Evolutionary conservation across 192 early-diverging fungal species (phyloP), one percentile per base, ranked within the genome.

Genomic region (Oehlia diaphana): DNA sequence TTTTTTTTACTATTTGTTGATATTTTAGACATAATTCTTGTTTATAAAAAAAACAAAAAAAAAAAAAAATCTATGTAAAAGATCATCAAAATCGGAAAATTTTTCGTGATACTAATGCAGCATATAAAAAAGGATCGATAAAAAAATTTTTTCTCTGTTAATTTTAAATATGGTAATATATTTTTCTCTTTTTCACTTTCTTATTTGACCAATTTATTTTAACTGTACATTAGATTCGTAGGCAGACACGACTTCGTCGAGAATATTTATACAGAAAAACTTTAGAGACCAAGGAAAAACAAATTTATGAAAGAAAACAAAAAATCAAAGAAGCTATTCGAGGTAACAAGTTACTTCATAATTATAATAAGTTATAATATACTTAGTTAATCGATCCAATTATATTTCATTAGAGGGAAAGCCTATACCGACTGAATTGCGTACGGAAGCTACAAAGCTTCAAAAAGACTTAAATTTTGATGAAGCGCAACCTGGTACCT

Each of bases 241-340:
- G 96, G 86, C 92, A 97, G 73, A 91, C 95, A 39, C 92, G 98
- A 44, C 88, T 94, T 74, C 89, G 98, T 62, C 84, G 96, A 81
- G 98, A 99, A 87, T 99, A 97, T 79, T 90, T 99, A 44, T 98
- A 98, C 91, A 92, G 92, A 84, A 99, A 99, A 88, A 93, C 96
- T 13, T 89, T 98, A 9, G 98, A 99, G 89, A 86, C 92, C 47
- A 95, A 97, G 83, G 96, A 99, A 63, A 89, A 90, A 80, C 91
- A 91, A 79, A 97, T 95, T 70, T 96, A 92, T 82, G 98, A 99
- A 70, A 89, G 93, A 77, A 98, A 98, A 88, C 96, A 97, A 85
- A 84, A 92, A 81, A 90, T 99, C 73, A 96, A 97, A 85, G 93
- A 96, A 58, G 96, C 98, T 2, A 87, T 99, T 81, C 90, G 89